These are phyloP conservation scores for Beauveria varroae DNA, from an alignment of 2,329 filamentous ascomycete species.

Conservation along the genomic window DNA sequence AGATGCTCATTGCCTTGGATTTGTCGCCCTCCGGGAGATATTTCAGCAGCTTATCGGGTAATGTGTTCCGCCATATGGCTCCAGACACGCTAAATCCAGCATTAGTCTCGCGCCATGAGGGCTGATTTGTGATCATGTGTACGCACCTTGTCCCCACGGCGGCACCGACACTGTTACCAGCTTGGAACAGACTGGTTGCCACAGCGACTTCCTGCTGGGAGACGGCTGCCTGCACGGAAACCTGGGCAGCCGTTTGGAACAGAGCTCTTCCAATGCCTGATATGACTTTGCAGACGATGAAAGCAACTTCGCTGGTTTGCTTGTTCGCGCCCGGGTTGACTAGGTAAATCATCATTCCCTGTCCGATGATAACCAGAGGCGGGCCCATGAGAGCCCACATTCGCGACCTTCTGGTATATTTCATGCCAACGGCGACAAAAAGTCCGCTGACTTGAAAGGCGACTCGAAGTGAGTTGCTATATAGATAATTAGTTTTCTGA, in stretches of 20 bases:
- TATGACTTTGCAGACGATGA: slow-evolving; percentile 26
- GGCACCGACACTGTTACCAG: slow-evolving; percentile 25
- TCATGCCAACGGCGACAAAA: slow-evolving; percentile 27
- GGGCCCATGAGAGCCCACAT: slow-evolving; percentile 25
- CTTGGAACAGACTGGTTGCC: slow-evolving; percentile 28
- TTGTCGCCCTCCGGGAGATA: slow-evolving; percentile 18
- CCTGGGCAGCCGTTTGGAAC: slow-evolving; percentile 24
- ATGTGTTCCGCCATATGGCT: slow-evolving; percentile 28
- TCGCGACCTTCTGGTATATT: slow-evolving; percentile 28
- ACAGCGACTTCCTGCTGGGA: slow-evolving; percentile 27
- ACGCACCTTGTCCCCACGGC: slow-evolving; percentile 24
- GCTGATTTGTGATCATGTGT: background rate
- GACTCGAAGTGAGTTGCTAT: slow-evolving; percentile 24
- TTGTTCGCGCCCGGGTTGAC: slow-evolving; percentile 19
- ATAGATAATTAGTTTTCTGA: background rate
- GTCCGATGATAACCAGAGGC: slow-evolving; percentile 27
- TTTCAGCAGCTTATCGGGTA: slow-evolving; percentile 19
- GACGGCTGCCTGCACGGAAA: slow-evolving; percentile 28
- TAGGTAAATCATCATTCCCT: slow-evolving; percentile 25
- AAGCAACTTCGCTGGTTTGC: slow-evolving; percentile 25
- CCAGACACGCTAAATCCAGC: slow-evolving; percentile 22
- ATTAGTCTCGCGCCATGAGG: background rate
- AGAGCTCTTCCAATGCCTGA: slow-evolving; percentile 29
- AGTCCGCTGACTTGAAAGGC: slow-evolving; percentile 30
- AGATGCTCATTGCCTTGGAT: slow-evolving; percentile 15